Conservation (phyloP, 139 green algal species). For the Asterochloris sp. region DNA sequence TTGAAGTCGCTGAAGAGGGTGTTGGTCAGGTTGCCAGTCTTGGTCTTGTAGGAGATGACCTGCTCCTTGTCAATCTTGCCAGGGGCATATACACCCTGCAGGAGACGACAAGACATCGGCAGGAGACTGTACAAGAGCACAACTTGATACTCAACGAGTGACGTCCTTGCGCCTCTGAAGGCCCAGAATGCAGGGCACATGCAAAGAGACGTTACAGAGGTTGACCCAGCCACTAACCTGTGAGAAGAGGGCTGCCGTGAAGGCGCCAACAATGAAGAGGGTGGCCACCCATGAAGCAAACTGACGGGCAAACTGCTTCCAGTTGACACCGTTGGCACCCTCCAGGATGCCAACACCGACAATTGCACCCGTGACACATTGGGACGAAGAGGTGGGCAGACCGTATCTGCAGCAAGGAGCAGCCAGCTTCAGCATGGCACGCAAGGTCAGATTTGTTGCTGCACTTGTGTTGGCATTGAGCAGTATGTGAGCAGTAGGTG, state of each 20-base stretch:
- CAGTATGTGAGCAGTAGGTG: too few relatives aligned
- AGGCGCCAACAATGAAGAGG: constrained; percentile 32
- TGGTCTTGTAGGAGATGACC: constrained; percentile 3
- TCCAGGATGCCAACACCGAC: constrained; percentile 46
- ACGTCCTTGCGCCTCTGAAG: too few relatives aligned
- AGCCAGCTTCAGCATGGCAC: too few relatives aligned
- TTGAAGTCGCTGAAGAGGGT: constrained; percentile 11
- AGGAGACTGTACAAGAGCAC: background rate
- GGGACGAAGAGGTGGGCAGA: constrained; percentile 31
- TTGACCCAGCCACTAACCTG: constrained; percentile 9
- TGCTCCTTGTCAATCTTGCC: background rate
- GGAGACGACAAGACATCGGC: background rate
- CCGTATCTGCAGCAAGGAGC: constrained; percentile 8
- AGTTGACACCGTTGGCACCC: constrained; percentile 49
- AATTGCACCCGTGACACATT: constrained; percentile 47
- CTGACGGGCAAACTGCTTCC: constrained; percentile 36
- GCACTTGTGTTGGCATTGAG: too few relatives aligned
- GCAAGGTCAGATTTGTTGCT: too few relatives aligned
- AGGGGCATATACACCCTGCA: constrained; percentile 23
- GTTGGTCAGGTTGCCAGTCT: constrained; percentile 6
- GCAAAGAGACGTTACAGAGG: background rate
- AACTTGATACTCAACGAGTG: background rate
- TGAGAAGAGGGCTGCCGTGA: constrained; percentile 39
- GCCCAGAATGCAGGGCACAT: background rate
- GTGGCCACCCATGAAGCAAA: constrained; percentile 40